Conservation (phyloP, 1,284 basidiomycete genomes). For the Porodaedalea pini region DNA sequence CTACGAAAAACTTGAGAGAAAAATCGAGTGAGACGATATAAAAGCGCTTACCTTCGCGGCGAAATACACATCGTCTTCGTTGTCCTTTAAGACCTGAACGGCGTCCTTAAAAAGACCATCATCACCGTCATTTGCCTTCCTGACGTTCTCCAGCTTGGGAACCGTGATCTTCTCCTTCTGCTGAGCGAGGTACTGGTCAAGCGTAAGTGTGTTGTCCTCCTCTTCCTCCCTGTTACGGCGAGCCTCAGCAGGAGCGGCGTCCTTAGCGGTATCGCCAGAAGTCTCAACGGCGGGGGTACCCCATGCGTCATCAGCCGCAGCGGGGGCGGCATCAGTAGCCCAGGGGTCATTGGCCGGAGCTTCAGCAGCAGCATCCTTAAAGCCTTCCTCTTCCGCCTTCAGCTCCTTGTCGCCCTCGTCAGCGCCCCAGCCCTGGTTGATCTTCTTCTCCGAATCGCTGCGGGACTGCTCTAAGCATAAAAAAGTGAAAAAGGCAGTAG, state of each 20-base stretch:
- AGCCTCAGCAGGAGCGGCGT: conserved; percentile 33
- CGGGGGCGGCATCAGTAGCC: conserved; percentile 25
- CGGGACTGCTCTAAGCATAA: conserved; percentile 22
- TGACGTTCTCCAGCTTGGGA: conserved; percentile 64
- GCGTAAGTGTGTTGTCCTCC: conserved; percentile 88
- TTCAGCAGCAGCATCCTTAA: conserved; percentile 35
- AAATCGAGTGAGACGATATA: background rate
- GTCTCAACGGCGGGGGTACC: conserved; percentile 34
- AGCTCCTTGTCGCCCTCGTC: conserved; percentile 79
- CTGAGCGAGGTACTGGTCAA: conserved; percentile 80
- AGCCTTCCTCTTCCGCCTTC: conserved; percentile 71
- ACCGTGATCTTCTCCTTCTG: conserved; percentile 58
- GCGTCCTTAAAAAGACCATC: conserved; percentile 62
- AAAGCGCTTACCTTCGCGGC: conserved; percentile 60
- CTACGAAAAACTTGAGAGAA: conserved; percentile 32
- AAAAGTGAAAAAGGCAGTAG: background rate
- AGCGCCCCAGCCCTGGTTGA: conserved; percentile 89
- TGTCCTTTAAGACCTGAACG: conserved; percentile 54
- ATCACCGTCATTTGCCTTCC: conserved; percentile 68
- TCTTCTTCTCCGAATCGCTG: conserved; percentile 89
- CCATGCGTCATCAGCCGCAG: conserved; percentile 38
- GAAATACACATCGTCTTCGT: conserved; percentile 64
- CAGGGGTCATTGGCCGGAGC: conserved; percentile 26
- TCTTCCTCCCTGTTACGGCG: conserved; percentile 66
- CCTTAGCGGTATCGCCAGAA: conserved; percentile 35